Conservation (phyloP, 345 rosid species). For the Arabis hirsuta region DNA sequence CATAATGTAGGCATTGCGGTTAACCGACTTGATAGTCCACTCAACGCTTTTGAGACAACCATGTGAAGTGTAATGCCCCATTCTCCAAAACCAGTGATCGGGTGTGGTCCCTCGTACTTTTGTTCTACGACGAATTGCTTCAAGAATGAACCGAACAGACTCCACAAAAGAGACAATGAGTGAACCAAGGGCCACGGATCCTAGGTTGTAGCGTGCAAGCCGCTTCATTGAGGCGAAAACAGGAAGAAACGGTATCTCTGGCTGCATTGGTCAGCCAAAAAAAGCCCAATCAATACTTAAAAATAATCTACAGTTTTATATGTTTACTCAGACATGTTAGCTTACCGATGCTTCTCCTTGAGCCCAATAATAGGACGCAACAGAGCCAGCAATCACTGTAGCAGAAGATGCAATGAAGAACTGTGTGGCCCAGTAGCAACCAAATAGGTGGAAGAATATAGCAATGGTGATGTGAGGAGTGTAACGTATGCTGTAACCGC, state of each 20-base stretch:
- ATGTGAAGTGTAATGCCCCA: conserved; percentile 58
- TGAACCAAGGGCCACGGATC: conserved; percentile 96
- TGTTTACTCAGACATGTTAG: conserved; percentile 14
- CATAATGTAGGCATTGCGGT: conserved; percentile 98
- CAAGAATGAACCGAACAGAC: conserved; percentile 87
- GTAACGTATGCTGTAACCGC: conserved; percentile 86
- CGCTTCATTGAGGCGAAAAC: conserved; percentile 95
- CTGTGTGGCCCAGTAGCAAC: conserved; percentile 98
- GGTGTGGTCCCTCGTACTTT: conserved; percentile 60
- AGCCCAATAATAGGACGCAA: conserved; percentile 97
- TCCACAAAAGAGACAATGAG: conserved; percentile 86
- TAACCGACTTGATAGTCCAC: conserved; percentile 84
- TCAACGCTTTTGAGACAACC: conserved; percentile 67
- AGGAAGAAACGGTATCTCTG: conserved; percentile 91
- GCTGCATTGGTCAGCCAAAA: conserved; percentile 56
- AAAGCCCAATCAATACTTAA: conserved; percentile 11
- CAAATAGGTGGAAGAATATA: conserved; percentile 90
- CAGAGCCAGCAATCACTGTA: conserved; percentile 91
- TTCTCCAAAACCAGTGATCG: conserved; percentile 68
- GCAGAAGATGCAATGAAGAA: conserved; percentile 83
- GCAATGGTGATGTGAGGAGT: conserved; percentile 92
- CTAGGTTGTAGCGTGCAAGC: conserved; percentile 81
- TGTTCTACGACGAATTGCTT: conserved; percentile 79
- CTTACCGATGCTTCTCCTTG: conserved; percentile 85
- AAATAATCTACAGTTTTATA: neutral